Conservation (phyloP, 352 stramenopile species). For the Bremia lactucae region DNA sequence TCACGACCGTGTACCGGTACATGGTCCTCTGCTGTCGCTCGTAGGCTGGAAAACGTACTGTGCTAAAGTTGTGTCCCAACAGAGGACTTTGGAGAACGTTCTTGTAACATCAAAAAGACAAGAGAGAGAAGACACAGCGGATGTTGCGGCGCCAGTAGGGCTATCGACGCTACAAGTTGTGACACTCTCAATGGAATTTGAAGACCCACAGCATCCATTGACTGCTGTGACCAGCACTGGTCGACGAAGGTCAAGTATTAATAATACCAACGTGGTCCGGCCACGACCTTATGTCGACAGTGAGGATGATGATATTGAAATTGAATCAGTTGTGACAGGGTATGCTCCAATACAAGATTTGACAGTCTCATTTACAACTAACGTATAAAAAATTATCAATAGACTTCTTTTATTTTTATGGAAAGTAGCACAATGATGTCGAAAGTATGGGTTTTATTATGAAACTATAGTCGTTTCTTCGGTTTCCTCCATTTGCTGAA, state of each 20-base stretch:
- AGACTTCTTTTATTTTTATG: too few relatives aligned
- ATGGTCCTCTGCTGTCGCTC: constrained; percentile 17
- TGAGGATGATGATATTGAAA: background rate
- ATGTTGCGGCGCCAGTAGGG: background rate
- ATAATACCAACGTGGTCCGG: constrained; percentile 18
- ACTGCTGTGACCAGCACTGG: constrained; percentile 20
- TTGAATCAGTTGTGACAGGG: too few relatives aligned
- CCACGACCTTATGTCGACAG: background rate
- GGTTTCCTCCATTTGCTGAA: constrained; percentile 11
- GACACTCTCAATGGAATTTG: constrained; percentile 18
- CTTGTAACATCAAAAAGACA: background rate
- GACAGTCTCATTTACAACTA: too few relatives aligned
- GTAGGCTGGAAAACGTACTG: constrained; percentile 26
- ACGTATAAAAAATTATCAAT: too few relatives aligned
- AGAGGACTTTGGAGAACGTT: constrained; percentile 1
- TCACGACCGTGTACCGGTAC: constrained; percentile 8
- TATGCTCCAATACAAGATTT: too few relatives aligned
- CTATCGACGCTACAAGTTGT: constrained; percentile 15
- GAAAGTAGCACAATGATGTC: too few relatives aligned
- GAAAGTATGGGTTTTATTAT: too few relatives aligned
- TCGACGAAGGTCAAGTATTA: constrained; percentile 12
- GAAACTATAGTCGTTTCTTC: constrained; percentile 10
- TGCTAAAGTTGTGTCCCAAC: constrained; percentile 15
- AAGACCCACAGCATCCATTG: constrained; percentile 19
- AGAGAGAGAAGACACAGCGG: background rate